These are phyloP conservation scores for Rhizophora mangle DNA, from an alignment of 345 rosid species.

Conservation along the genomic window DNA sequence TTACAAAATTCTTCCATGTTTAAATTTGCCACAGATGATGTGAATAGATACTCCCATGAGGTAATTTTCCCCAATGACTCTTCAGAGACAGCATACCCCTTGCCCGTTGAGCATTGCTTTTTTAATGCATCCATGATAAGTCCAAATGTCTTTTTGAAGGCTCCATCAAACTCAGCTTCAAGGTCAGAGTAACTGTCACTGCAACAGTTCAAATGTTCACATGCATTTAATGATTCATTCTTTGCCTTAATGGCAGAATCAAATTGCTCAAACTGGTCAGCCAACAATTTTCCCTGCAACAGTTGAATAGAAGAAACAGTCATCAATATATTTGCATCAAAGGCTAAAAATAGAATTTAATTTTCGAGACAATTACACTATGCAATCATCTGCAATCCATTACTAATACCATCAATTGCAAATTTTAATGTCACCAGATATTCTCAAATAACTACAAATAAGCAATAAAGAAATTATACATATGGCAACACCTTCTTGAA, in stretches of 20 bases:
- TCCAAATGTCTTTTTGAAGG: slow-evolving; percentile 33
- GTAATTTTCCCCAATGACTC: slow-evolving; percentile 45
- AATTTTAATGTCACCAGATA: neutral
- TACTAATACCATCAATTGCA: neutral
- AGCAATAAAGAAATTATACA: neutral
- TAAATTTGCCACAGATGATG: slow-evolving; percentile 43
- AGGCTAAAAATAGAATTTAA: neutral
- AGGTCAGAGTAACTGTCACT: slow-evolving; percentile 28
- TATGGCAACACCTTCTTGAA: slow-evolving; percentile 51
- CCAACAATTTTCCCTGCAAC: slow-evolving; percentile 60
- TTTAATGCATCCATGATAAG: slow-evolving; percentile 43
- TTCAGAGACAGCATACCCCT: slow-evolving; percentile 33
- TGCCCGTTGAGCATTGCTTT: slow-evolving; percentile 37
- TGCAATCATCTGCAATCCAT: too few species aligned
- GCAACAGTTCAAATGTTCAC: slow-evolving; percentile 7
- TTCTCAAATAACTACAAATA: neutral
- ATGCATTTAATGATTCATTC: slow-evolving; percentile 17
- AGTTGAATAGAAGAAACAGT: neutral
- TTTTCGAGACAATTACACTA: neutral
- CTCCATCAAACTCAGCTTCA: slow-evolving; percentile 35
- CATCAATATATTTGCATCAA: neutral
- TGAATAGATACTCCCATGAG: slow-evolving; percentile 61
- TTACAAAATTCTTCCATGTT: slow-evolving; percentile 46
- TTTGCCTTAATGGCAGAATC: slow-evolving; percentile 23
- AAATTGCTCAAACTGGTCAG: slow-evolving; percentile 47